Percentiles rank a stretch among this genome's conserved stretches.
Evolutionary conservation across 805 yeast genomes (phyloP).

Genomic region (Saturnispora galanensis): DNA sequence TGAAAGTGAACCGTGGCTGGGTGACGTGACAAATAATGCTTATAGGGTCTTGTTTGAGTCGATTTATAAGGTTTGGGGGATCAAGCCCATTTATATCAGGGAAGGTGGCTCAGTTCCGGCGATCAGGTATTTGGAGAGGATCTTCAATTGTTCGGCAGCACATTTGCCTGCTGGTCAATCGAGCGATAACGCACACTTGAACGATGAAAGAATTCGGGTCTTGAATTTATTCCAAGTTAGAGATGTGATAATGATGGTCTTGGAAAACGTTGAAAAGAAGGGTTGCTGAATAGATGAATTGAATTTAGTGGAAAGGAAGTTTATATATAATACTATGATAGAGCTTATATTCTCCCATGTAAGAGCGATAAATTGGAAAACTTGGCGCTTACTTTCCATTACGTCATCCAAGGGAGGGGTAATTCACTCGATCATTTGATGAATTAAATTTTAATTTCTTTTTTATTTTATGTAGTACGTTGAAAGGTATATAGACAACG

Average conservation of each 20-base stretch:
- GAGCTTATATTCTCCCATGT: not conserved
- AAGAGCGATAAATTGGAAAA: no score
- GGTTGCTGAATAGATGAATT: not conserved
- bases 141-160: constrained; percentile 79
- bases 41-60: constrained; percentile 59
- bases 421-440: no score
- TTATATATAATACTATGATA: not conserved
- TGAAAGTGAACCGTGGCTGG: constrained; percentile 95
- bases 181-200: constrained; percentile 87
- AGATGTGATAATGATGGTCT: constrained; percentile 46
- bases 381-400: no score
- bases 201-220: constrained; percentile 76
- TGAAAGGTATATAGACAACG: no score
- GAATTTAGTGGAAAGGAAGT: not conserved
- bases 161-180: constrained; percentile 96
- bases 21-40: constrained; percentile 69
- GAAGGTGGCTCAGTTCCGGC: constrained; percentile 98
- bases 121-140: constrained; percentile 72
- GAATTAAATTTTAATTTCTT: no score
- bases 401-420: no score
- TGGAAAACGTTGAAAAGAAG: constrained; percentile 16
- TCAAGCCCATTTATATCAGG: constrained; percentile 75
- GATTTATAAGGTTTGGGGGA: constrained; percentile 61
- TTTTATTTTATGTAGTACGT: no score
- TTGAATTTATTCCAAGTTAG: constrained; percentile 69